Evolutionary conservation across 129 eudicot genomes (phyloP), one percentile per base, ranked within the genome.

Genomic region (Lonicera japonica): DNA sequence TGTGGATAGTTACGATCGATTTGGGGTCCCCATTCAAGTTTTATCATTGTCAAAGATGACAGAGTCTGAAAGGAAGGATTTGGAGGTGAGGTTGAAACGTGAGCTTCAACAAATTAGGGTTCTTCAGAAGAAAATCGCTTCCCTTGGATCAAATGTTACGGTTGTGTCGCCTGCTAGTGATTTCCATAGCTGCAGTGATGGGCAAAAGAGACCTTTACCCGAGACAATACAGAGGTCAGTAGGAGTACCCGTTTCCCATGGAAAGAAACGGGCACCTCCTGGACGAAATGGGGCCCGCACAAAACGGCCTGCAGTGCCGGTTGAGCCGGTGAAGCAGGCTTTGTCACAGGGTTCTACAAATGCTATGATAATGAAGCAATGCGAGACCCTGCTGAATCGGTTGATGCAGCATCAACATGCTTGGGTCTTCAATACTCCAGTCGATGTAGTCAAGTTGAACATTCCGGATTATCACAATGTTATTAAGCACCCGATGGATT

Each of bases 401-500:
- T 34, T 90, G 77, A 86, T 86, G 89, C 21, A n/a, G 1, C 94
- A 86, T 56, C 70, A 56, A 22, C 63, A 50, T 67, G 82, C 72
- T 24, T 83, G 87, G 89, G 83, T 79, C 25, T 90, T 90, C 48
- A 90, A 90, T 48, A 36, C 59, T 7, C 97, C 97, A 45, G 97
- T 90, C 64, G 97, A 90, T 67, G 65, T 75, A 22, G 95, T 83
- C 1, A 73, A 66, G 47, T 68, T 77, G 73, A 83, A 77, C 29
- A 83, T 86, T 61, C 95, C 97, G 0, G 97, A 90, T 66, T 90
- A 90, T 64, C 65, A 56, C 53, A 86, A 60, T 22, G 79, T 90
- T 23, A 90, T 90, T 56, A 84, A 86, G 77, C 89, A 86, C 61
- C 97, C 97, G 0, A 90, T 90, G 97, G 97, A 90, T 73, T 70